Evolutionary conservation across 371 early-diverging fungal genomes (phyloP).

Genomic region (Mortierella sp.): DNA sequence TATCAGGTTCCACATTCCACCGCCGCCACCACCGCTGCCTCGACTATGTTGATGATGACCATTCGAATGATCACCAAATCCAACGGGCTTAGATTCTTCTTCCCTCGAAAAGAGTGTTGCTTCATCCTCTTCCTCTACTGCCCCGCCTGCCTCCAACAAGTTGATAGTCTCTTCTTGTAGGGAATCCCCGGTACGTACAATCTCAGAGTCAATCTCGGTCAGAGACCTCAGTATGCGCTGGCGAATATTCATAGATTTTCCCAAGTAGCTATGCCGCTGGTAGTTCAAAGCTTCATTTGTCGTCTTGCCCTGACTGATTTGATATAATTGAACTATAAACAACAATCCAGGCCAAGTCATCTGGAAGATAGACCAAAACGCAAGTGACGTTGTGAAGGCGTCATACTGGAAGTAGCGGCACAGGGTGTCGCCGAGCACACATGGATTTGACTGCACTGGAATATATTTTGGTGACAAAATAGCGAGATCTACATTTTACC

Average conservation of each 20-base stretch:
- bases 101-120: conserved; percentile 33
- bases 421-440: conserved; percentile 69
- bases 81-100: conserved; percentile 43
- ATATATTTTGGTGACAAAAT: conserved; percentile 49
- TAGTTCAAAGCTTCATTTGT: conserved; percentile 92
- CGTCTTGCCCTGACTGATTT: conserved; percentile 83
- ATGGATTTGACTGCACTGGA: conserved; percentile 62
- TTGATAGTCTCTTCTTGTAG: conserved; percentile 59
- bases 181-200: conserved; percentile 47
- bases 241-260: conserved; percentile 55
- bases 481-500: conserved; percentile 33
- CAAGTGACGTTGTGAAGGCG: conserved; percentile 75
- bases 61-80: conserved; percentile 50
- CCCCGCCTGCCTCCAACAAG: conserved; percentile 36
- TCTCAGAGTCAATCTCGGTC: conserved; percentile 56
- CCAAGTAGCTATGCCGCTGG: conserved; percentile 65
- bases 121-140: conserved; percentile 38
- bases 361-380: conserved; percentile 81
- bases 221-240: conserved; percentile 57
- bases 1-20: conserved; percentile 46
- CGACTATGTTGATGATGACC: conserved; percentile 20
- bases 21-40: conserved; percentile 33
- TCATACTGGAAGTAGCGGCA: conserved; percentile 85
- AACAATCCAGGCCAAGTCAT: conserved; percentile 86
- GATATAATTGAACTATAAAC: conserved; percentile 80